Percentiles rank a stretch among this genome's conserved stretches.
These are phyloP conservation scores for Paraleonurus japonicus DNA, from an alignment of 257 asterid genomes.

Conservation along the genomic window DNA sequence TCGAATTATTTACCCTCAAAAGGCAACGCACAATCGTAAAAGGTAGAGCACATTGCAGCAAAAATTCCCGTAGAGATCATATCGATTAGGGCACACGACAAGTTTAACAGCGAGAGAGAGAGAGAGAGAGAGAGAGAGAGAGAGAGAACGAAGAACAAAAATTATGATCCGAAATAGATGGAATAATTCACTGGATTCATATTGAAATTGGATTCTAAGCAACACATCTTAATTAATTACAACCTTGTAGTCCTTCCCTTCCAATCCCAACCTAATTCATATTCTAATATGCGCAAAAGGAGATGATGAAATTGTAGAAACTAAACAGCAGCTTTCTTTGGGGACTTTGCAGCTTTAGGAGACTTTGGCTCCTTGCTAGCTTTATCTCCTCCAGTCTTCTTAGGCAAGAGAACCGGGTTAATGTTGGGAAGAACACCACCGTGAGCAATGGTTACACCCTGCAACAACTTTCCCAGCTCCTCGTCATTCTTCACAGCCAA, in stretches of 20 bases:
- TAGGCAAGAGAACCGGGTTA: conserved; percentile 51
- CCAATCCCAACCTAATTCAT: not conserved
- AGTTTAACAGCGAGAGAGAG: not conserved
- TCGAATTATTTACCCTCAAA: conserved; percentile 14
- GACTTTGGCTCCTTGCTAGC: conserved; percentile 40
- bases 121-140: not conserved
- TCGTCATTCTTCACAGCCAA: conserved; percentile 54
- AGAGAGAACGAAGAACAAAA: not conserved
- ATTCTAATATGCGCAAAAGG: not conserved
- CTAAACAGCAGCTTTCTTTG: conserved; percentile 41
- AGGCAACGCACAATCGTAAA: not conserved
- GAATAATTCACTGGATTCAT: conserved; percentile 16
- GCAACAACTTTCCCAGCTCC: conserved; percentile 45
- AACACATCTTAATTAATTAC: conserved; percentile 22
- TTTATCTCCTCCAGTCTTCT: conserved; percentile 46
- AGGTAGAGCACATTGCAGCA: not conserved
- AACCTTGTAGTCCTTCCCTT: not conserved
- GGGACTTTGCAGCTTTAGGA: conserved; percentile 44
- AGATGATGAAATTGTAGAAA: not conserved
- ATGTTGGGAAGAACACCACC: conserved; percentile 55
- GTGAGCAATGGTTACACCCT: conserved; percentile 56
- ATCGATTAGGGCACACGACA: not conserved
- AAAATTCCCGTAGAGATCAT: not conserved
- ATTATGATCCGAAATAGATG: not conserved
- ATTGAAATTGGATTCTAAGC: not conserved